phyloP scores from a whole-genome alignment of 1,139 yeast species.

The Taiozyma onychis region DNA sequence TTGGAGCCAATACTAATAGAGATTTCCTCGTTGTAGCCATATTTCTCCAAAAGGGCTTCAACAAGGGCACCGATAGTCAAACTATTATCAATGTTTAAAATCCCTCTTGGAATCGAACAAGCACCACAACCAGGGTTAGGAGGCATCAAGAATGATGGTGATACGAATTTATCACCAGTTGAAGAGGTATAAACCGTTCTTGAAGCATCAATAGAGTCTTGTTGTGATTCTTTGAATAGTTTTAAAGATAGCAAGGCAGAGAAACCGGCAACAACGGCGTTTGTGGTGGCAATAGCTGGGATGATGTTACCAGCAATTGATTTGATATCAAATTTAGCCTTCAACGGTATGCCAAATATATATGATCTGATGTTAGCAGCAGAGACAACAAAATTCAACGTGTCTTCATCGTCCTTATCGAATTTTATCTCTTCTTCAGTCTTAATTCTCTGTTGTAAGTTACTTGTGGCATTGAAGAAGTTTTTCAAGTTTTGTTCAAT shows the following conservation, averaged over 20 bases:
- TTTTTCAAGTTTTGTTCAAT: conserved; percentile 59
- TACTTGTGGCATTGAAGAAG: conserved; percentile 43
- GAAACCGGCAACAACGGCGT: conserved; percentile 90
- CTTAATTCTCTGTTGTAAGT: conserved; percentile 43
- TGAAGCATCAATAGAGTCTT: conserved; percentile 29
- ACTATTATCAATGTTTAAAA: conserved; percentile 30
- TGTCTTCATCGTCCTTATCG: conserved; percentile 93
- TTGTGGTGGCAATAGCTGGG: conserved; percentile 97
- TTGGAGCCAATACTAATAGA: conserved; percentile 56
- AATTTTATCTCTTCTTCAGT: conserved; percentile 51
- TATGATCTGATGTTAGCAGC: conserved; percentile 79
- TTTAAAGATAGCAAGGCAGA: conserved; percentile 69
- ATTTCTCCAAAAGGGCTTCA: conserved; percentile 37
- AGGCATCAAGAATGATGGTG: conserved; percentile 51
- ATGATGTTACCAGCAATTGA: conserved; percentile 96
- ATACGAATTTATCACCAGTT: conserved; percentile 62
- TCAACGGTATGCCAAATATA: conserved; percentile 65
- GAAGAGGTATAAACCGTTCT: conserved; percentile 63
- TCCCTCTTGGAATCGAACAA: conserved; percentile 60
- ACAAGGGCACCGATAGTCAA: conserved; percentile 40
- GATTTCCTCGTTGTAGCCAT: conserved; percentile 61
- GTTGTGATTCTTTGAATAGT: conserved; percentile 32
- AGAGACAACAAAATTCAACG: conserved; percentile 81
- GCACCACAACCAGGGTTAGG: conserved; percentile 71
- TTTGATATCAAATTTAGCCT: conserved; percentile 82